phyloP scores from a whole-genome alignment of 306 rosid species.

The Quercus dentata region DNA sequence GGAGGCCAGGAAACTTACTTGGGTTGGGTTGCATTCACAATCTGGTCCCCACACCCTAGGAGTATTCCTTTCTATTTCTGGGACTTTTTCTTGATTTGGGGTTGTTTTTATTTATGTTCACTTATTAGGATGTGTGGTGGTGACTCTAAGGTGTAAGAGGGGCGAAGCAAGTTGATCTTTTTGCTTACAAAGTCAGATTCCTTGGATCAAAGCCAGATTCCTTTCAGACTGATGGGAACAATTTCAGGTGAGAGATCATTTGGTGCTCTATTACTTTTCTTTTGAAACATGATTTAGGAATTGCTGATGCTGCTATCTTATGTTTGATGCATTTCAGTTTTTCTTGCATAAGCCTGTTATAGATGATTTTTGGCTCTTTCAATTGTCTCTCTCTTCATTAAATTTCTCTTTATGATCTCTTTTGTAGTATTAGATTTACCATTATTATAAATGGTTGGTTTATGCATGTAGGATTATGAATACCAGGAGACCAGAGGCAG shows the following conservation, averaged over 20 bases:
- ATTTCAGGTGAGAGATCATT: constrained; percentile 56
- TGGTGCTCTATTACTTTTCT: no score
- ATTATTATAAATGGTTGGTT: constrained; percentile 4
- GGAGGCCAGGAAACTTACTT: background rate
- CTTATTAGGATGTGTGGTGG: constrained; percentile 24
- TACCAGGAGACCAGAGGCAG: constrained; percentile 78
- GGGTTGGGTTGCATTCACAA: no score
- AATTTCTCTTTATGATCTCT: no score
- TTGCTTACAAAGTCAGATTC: constrained; percentile 18
- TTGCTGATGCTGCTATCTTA: no score
- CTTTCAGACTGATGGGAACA: constrained; percentile 74
- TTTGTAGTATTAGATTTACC: no score
- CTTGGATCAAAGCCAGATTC: constrained; percentile 97
- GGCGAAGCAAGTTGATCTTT: constrained; percentile 47
- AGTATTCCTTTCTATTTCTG: constrained; percentile 31
- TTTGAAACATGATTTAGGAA: no score
- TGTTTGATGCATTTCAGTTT: no score
- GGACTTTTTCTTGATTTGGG: constrained; percentile 7
- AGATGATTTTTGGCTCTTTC: no score
- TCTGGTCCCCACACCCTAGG: constrained; percentile 33
- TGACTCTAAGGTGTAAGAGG: constrained; percentile 2
- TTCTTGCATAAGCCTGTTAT: no score
- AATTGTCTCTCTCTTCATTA: no score
- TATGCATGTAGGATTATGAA: constrained; percentile 53
- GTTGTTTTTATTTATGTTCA: constrained; percentile 13